Evolutionary conservation across 2,329 filamentous ascomycete genomes (phyloP), one percentile per base, ranked within the genome.

Genomic region (Cytospora mali): DNA sequence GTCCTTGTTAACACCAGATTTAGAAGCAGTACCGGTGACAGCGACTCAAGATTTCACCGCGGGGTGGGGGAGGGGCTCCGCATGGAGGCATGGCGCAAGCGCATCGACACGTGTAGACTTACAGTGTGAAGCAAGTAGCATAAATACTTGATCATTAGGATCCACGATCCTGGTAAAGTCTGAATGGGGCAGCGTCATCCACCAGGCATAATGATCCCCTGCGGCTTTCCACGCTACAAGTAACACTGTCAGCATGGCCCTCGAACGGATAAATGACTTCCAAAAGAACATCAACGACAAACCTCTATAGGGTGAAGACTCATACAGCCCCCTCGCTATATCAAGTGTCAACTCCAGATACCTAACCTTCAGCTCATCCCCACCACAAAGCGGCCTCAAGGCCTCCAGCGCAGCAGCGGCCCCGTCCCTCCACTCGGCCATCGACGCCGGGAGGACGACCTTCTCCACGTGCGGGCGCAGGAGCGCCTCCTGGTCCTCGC

Each of bases 141-240:
- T 61, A 62, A 79, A 77, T 18, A 77, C 74, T 68, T 81, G 81
- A 68, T 79, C 80, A 29, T 68, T 66, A 29, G 77, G 72, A 69
- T 84, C 78, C 66, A 85, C 76, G 58, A 86, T 71, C 55, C 75
- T 74, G 66, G 81, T 78, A 70, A 86, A 85, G 54, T 77, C 74
- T 39, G 76, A 75, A 66, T 85, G 82, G 10, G 82, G 79, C 9
- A 86, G 75, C 70, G 82, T 76, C 76, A 85, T 85, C 83, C 83
- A 85, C 83, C 83, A 86, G 4, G 70, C 76, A 69, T 83, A 85
- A 67, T 84, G 81, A 59, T 75, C 72, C 49, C 75, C 75, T 58
- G 84, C 76, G n/a, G 78, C 73, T 65, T 79, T 74, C 68, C 84
- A 84, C 18, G 82, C 83, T 83, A 46, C 50, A 16, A 9, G 18